Evolutionary conservation across 2,329 filamentous ascomycete species (phyloP).

Genomic region (Hymenoscyphus salicellus): DNA sequence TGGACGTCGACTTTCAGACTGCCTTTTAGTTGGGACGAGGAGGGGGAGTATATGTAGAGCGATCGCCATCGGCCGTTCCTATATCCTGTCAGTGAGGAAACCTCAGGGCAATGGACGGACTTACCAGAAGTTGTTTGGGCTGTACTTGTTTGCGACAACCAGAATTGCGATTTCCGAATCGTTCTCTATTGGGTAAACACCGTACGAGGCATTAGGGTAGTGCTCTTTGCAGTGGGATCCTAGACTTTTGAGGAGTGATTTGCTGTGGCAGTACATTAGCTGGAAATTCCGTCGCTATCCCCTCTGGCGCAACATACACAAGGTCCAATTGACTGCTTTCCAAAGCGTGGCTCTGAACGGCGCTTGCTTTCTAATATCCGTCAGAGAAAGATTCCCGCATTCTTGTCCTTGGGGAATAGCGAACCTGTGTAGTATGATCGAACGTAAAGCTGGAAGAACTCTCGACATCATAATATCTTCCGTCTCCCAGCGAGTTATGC

Average conservation of each 20-base stretch:
- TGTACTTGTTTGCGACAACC: conserved; percentile 94
- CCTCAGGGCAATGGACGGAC: not conserved
- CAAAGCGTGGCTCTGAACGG: conserved; percentile 72
- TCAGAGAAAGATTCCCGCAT: conserved; percentile 16
- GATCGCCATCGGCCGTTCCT: conserved; percentile 97
- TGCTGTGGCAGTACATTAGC: conserved; percentile 48
- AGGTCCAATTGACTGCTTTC: conserved; percentile 76
- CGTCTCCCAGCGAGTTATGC: conserved; percentile 76
- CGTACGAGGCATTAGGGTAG: conserved; percentile 76
- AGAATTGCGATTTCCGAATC: conserved; percentile 76
- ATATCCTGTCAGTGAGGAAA: conserved; percentile 9
- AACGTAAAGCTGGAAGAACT: conserved; percentile 85
- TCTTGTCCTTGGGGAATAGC: conserved; percentile 4
- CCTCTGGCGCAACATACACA: conserved; percentile 56
- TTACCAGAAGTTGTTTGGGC: conserved; percentile 95
- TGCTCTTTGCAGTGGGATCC: conserved; percentile 78
- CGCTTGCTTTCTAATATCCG: conserved; percentile 69
- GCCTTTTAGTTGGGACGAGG: conserved; percentile 68
- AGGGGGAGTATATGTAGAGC: conserved; percentile 73
- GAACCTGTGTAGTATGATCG: conserved; percentile 76
- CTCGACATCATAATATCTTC: conserved; percentile 86
- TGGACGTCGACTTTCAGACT: conserved; percentile 91
- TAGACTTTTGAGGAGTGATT: conserved; percentile 78
- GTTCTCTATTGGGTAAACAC: conserved; percentile 76
- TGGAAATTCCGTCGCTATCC: not conserved